phyloP scores from a whole-genome alignment of 2,329 filamentous ascomycete species.

The Setomelanomma holmii region DNA sequence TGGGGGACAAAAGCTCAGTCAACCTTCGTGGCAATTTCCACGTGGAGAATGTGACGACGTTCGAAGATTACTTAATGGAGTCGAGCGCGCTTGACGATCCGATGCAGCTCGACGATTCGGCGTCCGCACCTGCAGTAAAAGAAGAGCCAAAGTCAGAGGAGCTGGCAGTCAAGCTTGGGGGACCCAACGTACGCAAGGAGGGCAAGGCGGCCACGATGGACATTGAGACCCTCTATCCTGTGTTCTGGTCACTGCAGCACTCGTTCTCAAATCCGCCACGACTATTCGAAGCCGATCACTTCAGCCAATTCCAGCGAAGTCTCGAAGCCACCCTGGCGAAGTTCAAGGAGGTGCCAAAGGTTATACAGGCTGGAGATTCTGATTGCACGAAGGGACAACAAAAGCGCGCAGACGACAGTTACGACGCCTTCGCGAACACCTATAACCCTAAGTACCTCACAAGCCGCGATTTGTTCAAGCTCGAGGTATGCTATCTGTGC shows the following conservation, averaged over 20 bases:
- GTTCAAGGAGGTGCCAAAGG: conserved; percentile 75
- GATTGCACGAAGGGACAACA: conserved; percentile 65
- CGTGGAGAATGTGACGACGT: conserved; percentile 89
- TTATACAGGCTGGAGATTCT: conserved; percentile 73
- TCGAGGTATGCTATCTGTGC: conserved; percentile 70
- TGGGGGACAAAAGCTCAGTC: conserved; percentile 96
- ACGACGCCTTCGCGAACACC: conserved; percentile 70
- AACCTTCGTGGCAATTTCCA: conserved; percentile 97
- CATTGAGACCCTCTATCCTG: conserved; percentile 78
- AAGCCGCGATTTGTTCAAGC: conserved; percentile 93
- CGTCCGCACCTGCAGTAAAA: conserved; percentile 29
- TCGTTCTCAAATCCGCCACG: conserved; percentile 89
- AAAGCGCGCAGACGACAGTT: conserved; percentile 68
- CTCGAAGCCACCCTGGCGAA: conserved; percentile 70
- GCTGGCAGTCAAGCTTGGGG: conserved; percentile 47
- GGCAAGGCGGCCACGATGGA: conserved; percentile 61
- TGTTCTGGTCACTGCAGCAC: conserved; percentile 93
- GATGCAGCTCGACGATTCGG: conserved; percentile 72
- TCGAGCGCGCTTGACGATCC: conserved; percentile 53
- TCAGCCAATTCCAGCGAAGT: conserved; percentile 69
- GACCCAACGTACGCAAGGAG: conserved; percentile 56
- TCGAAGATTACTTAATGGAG: conserved; percentile 64
- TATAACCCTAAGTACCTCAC: conserved; percentile 99
- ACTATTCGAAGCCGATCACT: conserved; percentile 75
- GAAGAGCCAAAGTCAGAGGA: conserved; percentile 48